Percentiles rank a stretch among this genome's conserved stretches.
Conservation (phyloP, 306 rosid species). For the Sesbania bispinosa region DNA sequence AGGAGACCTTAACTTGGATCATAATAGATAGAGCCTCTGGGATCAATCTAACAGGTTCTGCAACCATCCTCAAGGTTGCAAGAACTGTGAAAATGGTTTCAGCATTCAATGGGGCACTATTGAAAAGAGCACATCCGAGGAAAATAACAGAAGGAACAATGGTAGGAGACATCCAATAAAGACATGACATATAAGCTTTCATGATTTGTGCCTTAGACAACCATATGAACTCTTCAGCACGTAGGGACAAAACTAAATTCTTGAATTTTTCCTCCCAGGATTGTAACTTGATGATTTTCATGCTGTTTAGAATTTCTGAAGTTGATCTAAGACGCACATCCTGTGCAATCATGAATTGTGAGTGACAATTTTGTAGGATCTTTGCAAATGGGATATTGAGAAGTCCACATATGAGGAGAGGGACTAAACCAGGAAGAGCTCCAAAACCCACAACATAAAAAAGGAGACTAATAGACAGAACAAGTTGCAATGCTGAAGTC, state of each 20-base stretch:
- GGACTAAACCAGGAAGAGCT: conserved; percentile 58
- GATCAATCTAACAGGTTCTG: conserved; percentile 58
- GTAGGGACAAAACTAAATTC: conserved; percentile 31
- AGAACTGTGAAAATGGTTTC: conserved; percentile 68
- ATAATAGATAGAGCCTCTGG: conserved; percentile 59
- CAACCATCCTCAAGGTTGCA: conserved; percentile 50
- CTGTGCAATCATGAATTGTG: conserved; percentile 51
- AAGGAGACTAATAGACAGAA: conserved; percentile 44
- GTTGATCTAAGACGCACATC: conserved; percentile 61
- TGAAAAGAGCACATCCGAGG: conserved; percentile 43
- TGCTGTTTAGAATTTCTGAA: conserved; percentile 64
- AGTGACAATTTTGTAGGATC: conserved; percentile 47
- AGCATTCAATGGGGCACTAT: conserved; percentile 56
- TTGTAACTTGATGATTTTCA: conserved; percentile 71
- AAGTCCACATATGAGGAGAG: conserved; percentile 42
- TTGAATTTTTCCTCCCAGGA: conserved; percentile 73
- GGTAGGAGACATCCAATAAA: conserved; percentile 62
- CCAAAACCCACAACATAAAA: conserved; percentile 51
- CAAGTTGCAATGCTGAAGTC: conserved; percentile 34
- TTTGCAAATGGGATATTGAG: conserved; percentile 53
- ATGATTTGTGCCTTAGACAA: conserved; percentile 37
- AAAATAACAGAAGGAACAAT: conserved; percentile 49
- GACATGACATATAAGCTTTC: conserved; percentile 32
- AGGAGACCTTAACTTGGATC: conserved; percentile 61
- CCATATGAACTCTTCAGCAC: conserved; percentile 58